Conservation (phyloP, 1,284 basidiomycete genomes). For the Rhodotorula sp. region DNA sequence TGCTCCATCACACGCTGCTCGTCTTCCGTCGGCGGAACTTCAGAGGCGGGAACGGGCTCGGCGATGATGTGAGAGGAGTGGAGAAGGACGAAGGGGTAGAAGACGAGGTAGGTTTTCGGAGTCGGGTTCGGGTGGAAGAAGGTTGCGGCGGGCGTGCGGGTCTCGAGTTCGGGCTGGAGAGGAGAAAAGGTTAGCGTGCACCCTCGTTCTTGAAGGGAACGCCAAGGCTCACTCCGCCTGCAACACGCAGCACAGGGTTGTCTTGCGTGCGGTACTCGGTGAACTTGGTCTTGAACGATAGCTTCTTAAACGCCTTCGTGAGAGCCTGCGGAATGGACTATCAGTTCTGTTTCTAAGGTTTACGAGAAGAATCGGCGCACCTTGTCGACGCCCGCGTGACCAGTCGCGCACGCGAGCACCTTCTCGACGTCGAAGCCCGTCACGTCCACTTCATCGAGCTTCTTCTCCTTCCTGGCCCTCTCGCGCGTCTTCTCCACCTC, state of each 20-base stretch:
- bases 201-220: no score
- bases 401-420: conserved; percentile 35
- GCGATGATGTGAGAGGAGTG: conserved; percentile 19
- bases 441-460: conserved; percentile 37
- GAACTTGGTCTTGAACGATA: conserved; percentile 27
- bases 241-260: conserved; percentile 37
- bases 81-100: conserved; percentile 35
- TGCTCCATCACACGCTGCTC: conserved; percentile 28
- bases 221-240: conserved; percentile 22
- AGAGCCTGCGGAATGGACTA: conserved; percentile 6
- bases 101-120: conserved; percentile 30
- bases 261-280: conserved; percentile 24
- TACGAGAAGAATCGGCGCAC: background rate
- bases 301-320: conserved; percentile 32
- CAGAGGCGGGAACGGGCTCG: conserved; percentile 21
- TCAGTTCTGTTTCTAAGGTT: no score
- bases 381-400: conserved; percentile 30
- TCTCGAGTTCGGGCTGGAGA: conserved; percentile 38
- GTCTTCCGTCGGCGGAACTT: conserved; percentile 29
- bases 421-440: conserved; percentile 35
- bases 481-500: conserved; percentile 2
- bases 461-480: conserved; percentile 6
- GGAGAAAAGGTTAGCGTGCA: no score
- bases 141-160: conserved; percentile 15
- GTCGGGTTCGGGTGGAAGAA: conserved; percentile 17